Evolutionary conservation across 441 rosid species (phyloP).

Genomic region (Gossypium aridum): DNA sequence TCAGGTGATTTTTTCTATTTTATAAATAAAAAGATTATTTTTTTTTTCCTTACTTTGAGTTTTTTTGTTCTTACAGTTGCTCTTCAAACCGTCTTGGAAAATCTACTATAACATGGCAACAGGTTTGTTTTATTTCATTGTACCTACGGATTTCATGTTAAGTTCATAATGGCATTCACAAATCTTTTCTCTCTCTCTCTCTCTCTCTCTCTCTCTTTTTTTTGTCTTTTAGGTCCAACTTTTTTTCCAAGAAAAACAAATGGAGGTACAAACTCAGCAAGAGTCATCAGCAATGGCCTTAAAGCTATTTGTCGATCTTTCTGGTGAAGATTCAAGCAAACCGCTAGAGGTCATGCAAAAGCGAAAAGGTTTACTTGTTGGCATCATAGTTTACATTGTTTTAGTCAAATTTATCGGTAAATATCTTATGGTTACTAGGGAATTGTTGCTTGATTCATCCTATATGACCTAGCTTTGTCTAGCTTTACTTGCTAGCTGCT

Average conservation of each 20-base stretch:
- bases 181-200: neutral
- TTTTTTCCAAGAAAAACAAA: slow-evolving; percentile 61
- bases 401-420: neutral
- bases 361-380: slow-evolving; percentile 34
- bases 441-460: neutral
- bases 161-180: neutral
- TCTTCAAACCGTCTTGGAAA: slow-evolving; percentile 46
- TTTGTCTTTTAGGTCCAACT: slow-evolving; percentile 40
- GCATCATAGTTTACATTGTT: slow-evolving; percentile 2
- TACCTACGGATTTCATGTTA: neutral
- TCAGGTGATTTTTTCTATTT: slow-evolving; percentile 38
- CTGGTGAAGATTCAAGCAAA: slow-evolving; percentile 18
- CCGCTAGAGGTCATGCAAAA: slow-evolving; percentile 20
- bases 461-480: neutral
- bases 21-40: neutral
- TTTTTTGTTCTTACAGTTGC: slow-evolving; percentile 33
- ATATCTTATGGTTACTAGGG: neutral
- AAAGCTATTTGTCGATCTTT: slow-evolving; percentile 36
- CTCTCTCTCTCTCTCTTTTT: neutral
- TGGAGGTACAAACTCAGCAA: slow-evolving; percentile 16
- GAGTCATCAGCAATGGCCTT: slow-evolving; percentile 19
- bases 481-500: neutral
- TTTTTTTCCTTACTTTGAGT: neutral
- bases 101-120: slow-evolving; percentile 55
- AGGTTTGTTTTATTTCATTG: slow-evolving; percentile 34